Base-by-base conservation (phyloP, 768 basidiomycete genomes). In the Suillus sp. region DNA sequence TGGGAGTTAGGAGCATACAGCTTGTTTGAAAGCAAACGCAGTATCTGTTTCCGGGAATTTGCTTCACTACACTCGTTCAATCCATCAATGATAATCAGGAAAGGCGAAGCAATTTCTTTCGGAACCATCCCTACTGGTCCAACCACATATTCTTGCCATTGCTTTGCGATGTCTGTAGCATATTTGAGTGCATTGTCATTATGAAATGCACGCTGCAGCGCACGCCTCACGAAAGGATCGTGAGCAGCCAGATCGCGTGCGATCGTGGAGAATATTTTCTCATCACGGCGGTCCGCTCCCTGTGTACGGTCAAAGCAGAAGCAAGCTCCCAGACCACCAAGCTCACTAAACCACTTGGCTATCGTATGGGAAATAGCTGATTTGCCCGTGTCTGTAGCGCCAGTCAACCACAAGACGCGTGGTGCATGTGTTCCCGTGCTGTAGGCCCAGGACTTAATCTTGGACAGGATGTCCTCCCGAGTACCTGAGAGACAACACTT, bases 351-450 rank as follows among this genome's bases (percentile, higher is more conserved):
- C 34, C 34, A 34, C 34, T 34, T 34, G 34, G 68, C 63, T 22
- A 65, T 64, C 6, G 68, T 63, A 48, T 67, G 59, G n/a, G 69
- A 66, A 34, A 70, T 61, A 14, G 66, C 38, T 2, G 68, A 67
- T 48, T 70, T 70, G 2, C 69, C 69, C 10, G 58, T 67, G 18
- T 63, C 64, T 20, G 62, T 32, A 8, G 37, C 34, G 1, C 69
- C 68, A 16, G 55, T 25, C 25, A 70, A 63, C 34, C 65, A 59
- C 27, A 60, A 64, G 14, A 69, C 58, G 4, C 65, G 57, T 7
- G 55, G 38, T 38, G 20, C 35, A 16, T 57, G 47, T 14, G 30
- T 9, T 34, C 34, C 34, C 34, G 34, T 34, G 6, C 34, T 34
- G 8, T 9, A 34, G 8, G 9, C 34, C 1, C 34, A 34, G 6